Evolutionary conservation across 179 eudicot species (phyloP), one percentile per base, ranked within the genome.

Genomic region (Silene coronaria): DNA sequence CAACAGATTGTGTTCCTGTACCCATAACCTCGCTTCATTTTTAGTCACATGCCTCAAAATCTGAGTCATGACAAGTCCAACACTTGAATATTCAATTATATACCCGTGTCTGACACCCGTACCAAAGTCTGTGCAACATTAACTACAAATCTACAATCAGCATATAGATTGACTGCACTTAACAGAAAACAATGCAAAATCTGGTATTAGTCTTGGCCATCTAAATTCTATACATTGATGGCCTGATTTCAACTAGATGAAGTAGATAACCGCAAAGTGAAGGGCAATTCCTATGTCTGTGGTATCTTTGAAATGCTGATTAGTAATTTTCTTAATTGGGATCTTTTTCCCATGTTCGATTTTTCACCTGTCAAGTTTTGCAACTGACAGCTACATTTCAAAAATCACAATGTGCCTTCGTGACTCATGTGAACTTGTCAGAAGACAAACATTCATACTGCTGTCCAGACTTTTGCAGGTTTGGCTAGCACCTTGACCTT

Each of bases 401-500:
- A 95, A 87, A 76, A 95, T 95, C 82, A 91, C 97, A 21, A 91
- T 85, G 82, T 89, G 97, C 82, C 95, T 95, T 61, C 92, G 97
- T n/a, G 99, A 95, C 81, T 84, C 97, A 36, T 92, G 97, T 76
- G 99, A 95, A 82, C 86, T 95, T 78, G 96, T 95, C 42, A 85
- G 99, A 78, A 85, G 97, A 82, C 99, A 95, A 80, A 95, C 97
- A 27, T 95, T 95, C 82, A 89, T 91, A 69, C 81, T 95, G 58
- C 93, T 95, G 70, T 89, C 97, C 58, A 87, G 99, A 82, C 84
- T 95, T 73, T 79, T 95, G 77, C 99, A 95, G 99, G 97, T 91
- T 45, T 38, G 70, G 68, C 42, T 71, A 26, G 32, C 23, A 45
- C 64, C 64, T 67, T 76, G n/a, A 70, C 28, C 13, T 27, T 22